Evolutionary conservation across 495 filamentous ascomycete genomes (phyloP).

Genomic region (Pseudomonodictys pantanalensis): DNA sequence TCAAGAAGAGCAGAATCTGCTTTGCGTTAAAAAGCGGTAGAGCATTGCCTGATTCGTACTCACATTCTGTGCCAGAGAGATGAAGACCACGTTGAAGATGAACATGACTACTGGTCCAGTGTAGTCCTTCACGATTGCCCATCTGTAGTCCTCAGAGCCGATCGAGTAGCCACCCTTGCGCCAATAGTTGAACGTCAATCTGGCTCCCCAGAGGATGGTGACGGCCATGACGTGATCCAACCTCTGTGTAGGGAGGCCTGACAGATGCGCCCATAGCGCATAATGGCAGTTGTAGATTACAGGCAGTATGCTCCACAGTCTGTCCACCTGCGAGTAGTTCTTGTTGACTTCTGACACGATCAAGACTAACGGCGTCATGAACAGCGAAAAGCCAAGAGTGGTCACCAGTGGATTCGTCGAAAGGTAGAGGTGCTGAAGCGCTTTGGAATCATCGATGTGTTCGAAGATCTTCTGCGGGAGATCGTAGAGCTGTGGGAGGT

Average conservation of each 20-base stretch:
- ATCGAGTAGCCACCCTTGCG: slow-evolving; percentile 87
- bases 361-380: slow-evolving; percentile 66
- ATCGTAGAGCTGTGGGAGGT: slow-evolving; percentile 70
- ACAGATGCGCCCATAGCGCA: slow-evolving; percentile 69
- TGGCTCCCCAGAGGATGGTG: slow-evolving; percentile 77
- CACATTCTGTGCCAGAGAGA: slow-evolving; percentile 78
- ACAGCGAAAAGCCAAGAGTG: slow-evolving; percentile 67
- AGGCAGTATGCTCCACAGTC: slow-evolving; percentile 86
- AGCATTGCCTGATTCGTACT: slow-evolving; percentile 32
- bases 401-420: slow-evolving; percentile 83
- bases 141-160: slow-evolving; percentile 93
- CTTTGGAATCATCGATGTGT: slow-evolving; percentile 53
- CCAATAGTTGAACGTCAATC: slow-evolving; percentile 96
- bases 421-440: slow-evolving; percentile 67
- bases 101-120: slow-evolving; percentile 63
- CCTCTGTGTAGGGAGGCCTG: slow-evolving; percentile 66
- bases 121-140: slow-evolving; percentile 57
- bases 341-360: slow-evolving; percentile 75
- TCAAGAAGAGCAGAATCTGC: slow-evolving; percentile 61
- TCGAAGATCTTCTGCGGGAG: slow-evolving; percentile 63
- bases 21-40: slow-evolving; percentile 4
- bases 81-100: slow-evolving; percentile 83
- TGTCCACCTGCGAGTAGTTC: slow-evolving; percentile 94
- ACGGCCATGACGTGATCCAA: slow-evolving; percentile 72
- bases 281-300: slow-evolving; percentile 88